phyloP scores from a whole-genome alignment of 139 green algal genomes.

The Volvox africanus region DNA sequence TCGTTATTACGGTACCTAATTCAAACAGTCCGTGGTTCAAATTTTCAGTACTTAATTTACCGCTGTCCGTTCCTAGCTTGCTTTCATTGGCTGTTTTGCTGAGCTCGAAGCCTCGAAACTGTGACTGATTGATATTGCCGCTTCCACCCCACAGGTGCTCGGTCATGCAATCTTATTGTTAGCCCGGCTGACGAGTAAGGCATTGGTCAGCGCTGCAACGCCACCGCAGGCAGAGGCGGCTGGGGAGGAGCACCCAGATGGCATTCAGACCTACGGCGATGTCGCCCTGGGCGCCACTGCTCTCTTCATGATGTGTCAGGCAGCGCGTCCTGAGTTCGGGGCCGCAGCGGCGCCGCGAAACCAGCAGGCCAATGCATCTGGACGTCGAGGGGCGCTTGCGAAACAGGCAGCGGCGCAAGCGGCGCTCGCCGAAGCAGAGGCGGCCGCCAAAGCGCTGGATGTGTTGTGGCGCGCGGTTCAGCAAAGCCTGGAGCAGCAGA shows the following conservation, averaged over 20 bases:
- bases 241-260: not conserved
- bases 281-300: conserved; percentile 10
- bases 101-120: no score
- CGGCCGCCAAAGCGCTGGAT: not conserved
- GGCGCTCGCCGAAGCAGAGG: not conserved
- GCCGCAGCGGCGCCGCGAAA: not conserved
- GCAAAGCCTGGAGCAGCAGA: not conserved
- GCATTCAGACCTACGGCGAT: not conserved
- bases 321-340: not conserved
- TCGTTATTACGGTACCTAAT: not conserved
- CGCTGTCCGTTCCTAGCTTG: no score
- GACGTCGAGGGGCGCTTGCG: not conserved
- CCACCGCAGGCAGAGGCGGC: not conserved
- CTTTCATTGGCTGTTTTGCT: no score
- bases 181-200: not conserved
- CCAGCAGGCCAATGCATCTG: not conserved
- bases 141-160: not conserved
- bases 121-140: not conserved
- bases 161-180: conserved; percentile 12
- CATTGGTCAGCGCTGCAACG: not conserved
- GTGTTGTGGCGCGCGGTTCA: not conserved
- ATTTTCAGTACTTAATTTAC: no score
- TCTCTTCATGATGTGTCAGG: not conserved
- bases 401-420: conserved; percentile 21
- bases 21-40: no score